phyloP scores from a whole-genome alignment of 352 stramenopile species.

The Pythium guiyangense region DNA sequence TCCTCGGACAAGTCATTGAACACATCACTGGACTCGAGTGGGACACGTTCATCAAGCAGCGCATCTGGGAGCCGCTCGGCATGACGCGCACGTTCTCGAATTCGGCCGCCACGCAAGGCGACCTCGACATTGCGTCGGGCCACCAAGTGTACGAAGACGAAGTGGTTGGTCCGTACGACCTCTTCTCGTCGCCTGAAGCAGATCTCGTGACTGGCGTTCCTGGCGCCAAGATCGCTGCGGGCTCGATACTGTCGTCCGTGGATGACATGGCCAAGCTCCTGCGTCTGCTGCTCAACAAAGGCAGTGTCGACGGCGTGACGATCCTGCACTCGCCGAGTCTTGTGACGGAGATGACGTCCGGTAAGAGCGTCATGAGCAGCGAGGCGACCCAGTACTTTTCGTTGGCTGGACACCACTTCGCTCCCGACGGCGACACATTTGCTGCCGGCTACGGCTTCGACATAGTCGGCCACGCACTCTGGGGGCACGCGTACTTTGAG shows the following conservation, averaged over 20 bases:
- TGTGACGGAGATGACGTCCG: conserved; percentile 52
- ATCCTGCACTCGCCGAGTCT: conserved; percentile 37
- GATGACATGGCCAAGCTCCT: too few relatives aligned
- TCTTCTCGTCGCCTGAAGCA: too few relatives aligned
- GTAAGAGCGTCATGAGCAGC: conserved; percentile 31
- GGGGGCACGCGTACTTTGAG: conserved; percentile 63
- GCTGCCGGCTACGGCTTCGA: conserved; percentile 65
- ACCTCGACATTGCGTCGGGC: too few relatives aligned
- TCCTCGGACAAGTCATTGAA: conserved; percentile 55
- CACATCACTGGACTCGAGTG: conserved; percentile 41
- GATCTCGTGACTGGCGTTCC: too few relatives aligned
- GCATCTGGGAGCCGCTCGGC: too few relatives aligned
- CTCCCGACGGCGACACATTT: conserved; percentile 39
- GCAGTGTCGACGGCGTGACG: conserved; percentile 36
- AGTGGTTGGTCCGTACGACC: too few relatives aligned
- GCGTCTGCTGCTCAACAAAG: too few relatives aligned
- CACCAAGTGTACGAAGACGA: too few relatives aligned
- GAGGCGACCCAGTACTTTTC: conserved; percentile 32
- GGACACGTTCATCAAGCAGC: conserved; percentile 43
- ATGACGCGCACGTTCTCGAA: too few relatives aligned
- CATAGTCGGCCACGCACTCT: conserved; percentile 42
- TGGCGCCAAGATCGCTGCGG: too few relatives aligned
- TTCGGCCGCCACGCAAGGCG: too few relatives aligned
- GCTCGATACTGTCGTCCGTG: too few relatives aligned
- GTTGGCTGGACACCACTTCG: conserved; percentile 40